Evolutionary conservation across 225 moss, liverwort and hornwort species (phyloP), one percentile per base, ranked within the genome.

Genomic region (Asterella californica): DNA sequence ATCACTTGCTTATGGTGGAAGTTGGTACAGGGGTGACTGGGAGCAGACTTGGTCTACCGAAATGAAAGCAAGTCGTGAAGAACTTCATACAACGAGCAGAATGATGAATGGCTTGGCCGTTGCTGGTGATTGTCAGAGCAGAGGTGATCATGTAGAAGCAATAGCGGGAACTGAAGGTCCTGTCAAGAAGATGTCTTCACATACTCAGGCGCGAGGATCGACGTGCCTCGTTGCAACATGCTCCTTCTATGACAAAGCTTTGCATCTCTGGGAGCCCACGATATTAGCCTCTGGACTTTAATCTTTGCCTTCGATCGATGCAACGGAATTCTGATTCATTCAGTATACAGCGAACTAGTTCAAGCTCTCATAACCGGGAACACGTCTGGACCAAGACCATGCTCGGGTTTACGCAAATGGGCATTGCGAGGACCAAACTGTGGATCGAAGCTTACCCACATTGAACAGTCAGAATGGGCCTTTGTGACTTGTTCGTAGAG

Each of bases 171-270:
- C n/a, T n/a, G n/a, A n/a, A n/a, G n/a, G 25, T 70, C 38, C 30
- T 19, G 67, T 2, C 11, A 55, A 60, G 22, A n/a, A n/a, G 9
- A 70, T 10, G 24, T 37, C 46, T 6, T 14, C 55, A 17, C 19
- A 27, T 27, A 12, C 33, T 53, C 22, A 45, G 1, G 32, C 74
- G 25, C 19, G 30, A 21, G 27, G 47, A 24, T 46, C 79, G 60
- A 48, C 34, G 65, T 83, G 80, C 36, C 83, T 92, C 72, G 92
- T 83, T 63, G 91, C 90, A 0, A 91, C 94, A 0, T 93, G 94
- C 78, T 96, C 92, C 46, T 96, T 96, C 81, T 96, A 96, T 83
- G 94, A 96, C 79, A 90, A 87, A 73, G 84, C 91, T 6, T 79
- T 96, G 12, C 92, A 96, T 82, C 79, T 96, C 34, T 96, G 96